A percentile compares a stretch with the other conserved stretches of the same genome.
phyloP scores from a whole-genome alignment of 192 early-diverging fungal genomes.

The Rhizophagus clarus region DNA sequence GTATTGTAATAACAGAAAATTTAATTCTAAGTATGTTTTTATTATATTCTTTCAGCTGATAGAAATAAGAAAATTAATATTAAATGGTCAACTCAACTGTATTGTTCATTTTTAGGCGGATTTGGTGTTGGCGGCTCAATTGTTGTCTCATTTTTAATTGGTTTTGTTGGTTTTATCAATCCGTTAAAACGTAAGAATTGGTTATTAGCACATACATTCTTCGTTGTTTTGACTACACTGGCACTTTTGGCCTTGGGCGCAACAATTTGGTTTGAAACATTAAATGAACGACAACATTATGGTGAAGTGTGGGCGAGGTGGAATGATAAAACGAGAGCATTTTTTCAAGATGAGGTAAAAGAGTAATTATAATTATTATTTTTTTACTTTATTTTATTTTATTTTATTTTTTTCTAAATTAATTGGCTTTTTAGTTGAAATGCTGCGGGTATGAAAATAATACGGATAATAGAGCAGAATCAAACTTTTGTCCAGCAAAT shows the following conservation, averaged over 20 bases:
- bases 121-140: background rate
- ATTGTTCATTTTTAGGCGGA: background rate
- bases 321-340: slow-evolving; percentile 21
- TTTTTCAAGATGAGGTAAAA: slow-evolving; percentile 45
- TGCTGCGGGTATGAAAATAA: slow-evolving; percentile 39
- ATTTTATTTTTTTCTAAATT: slow-evolving; percentile 5
- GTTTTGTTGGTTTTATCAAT: background rate
- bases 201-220: background rate
- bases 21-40: slow-evolving; percentile 10
- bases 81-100: background rate
- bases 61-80: background rate
- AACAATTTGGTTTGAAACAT: slow-evolving; percentile 46
- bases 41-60: background rate
- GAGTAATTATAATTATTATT: background rate
- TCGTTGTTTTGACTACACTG: slow-evolving; percentile 18
- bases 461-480: slow-evolving; percentile 16
- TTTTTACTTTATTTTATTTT: slow-evolving; percentile 9
- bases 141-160: slow-evolving; percentile 4
- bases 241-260: slow-evolving; percentile 41
- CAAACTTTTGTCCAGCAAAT: slow-evolving; percentile 28
- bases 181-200: slow-evolving; percentile 23
- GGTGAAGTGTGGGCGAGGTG: slow-evolving; percentile 33
- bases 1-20: slow-evolving; percentile 13
- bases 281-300: slow-evolving; percentile 38
- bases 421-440: slow-evolving; percentile 28